Evolutionary conservation across 805 yeast genomes (phyloP), one percentile per base, ranked within the genome.

Genomic region (Zygoascus bituminiphila): DNA sequence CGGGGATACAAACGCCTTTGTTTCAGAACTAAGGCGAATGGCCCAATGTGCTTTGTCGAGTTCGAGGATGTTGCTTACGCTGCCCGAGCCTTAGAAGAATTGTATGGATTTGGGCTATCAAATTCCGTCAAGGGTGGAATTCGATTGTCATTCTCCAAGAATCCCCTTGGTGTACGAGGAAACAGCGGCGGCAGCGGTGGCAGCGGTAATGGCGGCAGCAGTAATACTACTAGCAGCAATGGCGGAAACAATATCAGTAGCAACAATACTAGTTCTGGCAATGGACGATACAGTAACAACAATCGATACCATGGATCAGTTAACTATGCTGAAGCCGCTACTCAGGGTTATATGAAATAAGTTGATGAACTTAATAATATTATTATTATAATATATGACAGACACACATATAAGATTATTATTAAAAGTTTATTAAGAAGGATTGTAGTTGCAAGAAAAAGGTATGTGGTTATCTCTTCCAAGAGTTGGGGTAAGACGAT

Each of bases 31-130:
- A 88, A 88, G 66, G 75, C 74, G 45, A 76, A 74, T 56, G 98
- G 98, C 4, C 98, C 98, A 48, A 93, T 93, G 98, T 93, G 98
- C 67, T 93, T 93, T 73, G 98, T 93, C 47, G 98, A 93, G 71
- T 93, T 93, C 70, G 98, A 93, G 58, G 97, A 91, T 64, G 95
- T 93, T 46, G 82, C 84, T 2, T 84, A 79, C 66, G 98, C 98
- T 1, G 88, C 98, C 1, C 76, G 87, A 59, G 97, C 98, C 0
- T 72, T 93, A 51, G 95, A 95, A 26, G 96, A 89, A 67, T 71
- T 93, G 44, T 93, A 93, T 62, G 98, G 98, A 14, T 75, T 93
- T 54, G 88, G 93, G 9, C 74, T 93, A 59, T 94, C 95, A 25
- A 77, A 96, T 61, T 77, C 87, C 3, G 81, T 81, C 46, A 93